Evolutionary conservation across 2,329 filamentous ascomycete genomes (phyloP).

Genomic region (Colletotrichum echinochloae): DNA sequence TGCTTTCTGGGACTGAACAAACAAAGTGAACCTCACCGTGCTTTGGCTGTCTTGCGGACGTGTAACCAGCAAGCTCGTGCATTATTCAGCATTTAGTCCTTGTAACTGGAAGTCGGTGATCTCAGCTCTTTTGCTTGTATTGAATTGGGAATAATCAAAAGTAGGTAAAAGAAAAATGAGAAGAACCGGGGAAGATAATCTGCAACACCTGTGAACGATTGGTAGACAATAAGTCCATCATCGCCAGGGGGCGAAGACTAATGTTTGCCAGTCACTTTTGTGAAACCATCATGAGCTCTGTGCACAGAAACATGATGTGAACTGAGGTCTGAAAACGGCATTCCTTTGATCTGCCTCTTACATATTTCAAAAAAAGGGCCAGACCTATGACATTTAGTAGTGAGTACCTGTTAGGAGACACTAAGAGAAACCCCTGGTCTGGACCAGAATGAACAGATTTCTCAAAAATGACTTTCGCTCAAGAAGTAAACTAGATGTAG

Average conservation of each 20-base stretch:
- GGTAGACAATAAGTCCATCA: neutral
- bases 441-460: neutral
- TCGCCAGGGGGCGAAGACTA: neutral
- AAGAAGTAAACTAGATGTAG: too few species aligned
- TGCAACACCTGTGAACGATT: neutral
- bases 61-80: too few species aligned
- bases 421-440: neutral
- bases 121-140: neutral
- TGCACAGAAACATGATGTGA: neutral
- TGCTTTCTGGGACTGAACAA: neutral
- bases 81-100: neutral
- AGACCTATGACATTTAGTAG: too few species aligned
- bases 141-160: neutral
- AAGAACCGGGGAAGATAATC: neutral
- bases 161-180: neutral
- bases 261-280: neutral
- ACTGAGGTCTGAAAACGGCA: neutral
- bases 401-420: neutral
- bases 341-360: neutral
- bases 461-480: fast-evolving
- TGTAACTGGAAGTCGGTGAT: neutral
- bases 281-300: neutral
- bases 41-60: too few species aligned
- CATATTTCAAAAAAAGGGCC: neutral
- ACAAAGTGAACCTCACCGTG: neutral